phyloP scores from a whole-genome alignment of 2,329 filamentous ascomycete species.

The Stemphylium lycopersici region DNA sequence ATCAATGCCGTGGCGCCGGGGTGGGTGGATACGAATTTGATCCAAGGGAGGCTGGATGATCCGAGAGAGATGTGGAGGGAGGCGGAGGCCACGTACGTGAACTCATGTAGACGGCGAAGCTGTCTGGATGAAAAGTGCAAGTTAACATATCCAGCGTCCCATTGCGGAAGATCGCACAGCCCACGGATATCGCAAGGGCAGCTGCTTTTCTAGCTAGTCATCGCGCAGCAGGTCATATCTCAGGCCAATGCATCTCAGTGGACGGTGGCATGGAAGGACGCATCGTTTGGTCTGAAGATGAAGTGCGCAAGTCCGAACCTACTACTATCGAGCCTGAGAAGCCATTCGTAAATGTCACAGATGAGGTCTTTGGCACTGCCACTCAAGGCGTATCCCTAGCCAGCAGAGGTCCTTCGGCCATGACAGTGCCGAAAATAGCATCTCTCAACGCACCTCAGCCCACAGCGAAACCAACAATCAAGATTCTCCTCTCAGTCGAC shows the following conservation, averaged over 20 bases:
- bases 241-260: constrained; percentile 60
- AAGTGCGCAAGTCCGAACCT: constrained; percentile 31
- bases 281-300: constrained; percentile 57
- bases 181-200: constrained; percentile 56
- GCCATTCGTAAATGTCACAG: neutral
- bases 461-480: constrained; percentile 41
- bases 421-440: neutral
- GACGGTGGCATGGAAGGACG: constrained; percentile 60
- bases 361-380: constrained; percentile 16
- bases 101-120: neutral
- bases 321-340: neutral
- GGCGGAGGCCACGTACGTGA: constrained; percentile 54
- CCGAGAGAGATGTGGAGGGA: constrained; percentile 58
- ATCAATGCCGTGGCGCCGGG: constrained; percentile 61
- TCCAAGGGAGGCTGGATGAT: constrained; percentile 58
- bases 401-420: neutral
- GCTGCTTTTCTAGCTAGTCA: constrained; percentile 60
- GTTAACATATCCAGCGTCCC: constrained; percentile 42
- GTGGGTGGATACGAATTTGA: constrained; percentile 56
- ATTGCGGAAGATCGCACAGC: constrained; percentile 55
- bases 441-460: neutral
- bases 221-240: constrained; percentile 60
- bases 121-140: neutral
- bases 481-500: constrained; percentile 54
- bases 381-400: constrained; percentile 17